phyloP scores from a whole-genome alignment of 2,329 filamentous ascomycete genomes.

The Colletotrichum sp. region DNA sequence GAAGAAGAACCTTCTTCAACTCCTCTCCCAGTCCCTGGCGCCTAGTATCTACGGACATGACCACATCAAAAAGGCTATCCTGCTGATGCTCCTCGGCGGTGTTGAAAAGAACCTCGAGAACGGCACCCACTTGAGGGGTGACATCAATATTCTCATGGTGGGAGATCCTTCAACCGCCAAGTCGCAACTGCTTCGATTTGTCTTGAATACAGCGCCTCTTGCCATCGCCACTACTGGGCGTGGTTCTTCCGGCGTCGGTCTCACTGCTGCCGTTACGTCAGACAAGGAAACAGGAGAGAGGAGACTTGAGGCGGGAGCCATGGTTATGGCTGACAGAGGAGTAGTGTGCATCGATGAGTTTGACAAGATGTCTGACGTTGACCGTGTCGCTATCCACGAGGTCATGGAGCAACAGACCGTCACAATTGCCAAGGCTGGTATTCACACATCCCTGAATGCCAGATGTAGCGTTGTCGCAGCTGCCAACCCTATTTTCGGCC shows the following conservation, averaged over 20 bases:
- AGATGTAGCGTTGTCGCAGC: constrained; percentile 96
- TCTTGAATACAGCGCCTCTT: constrained; percentile 93
- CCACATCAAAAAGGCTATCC: constrained; percentile 96
- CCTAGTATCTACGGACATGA: constrained; percentile 97
- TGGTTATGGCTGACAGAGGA: constrained; percentile 96
- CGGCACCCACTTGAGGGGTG: constrained; percentile 94
- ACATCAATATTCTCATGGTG: constrained; percentile 99
- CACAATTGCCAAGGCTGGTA: constrained; percentile 97
- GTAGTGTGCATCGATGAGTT: constrained; percentile 99
- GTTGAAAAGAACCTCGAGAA: constrained; percentile 99
- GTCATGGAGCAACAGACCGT: constrained; percentile 99
- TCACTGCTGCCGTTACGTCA: constrained; percentile 93
- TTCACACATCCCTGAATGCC: constrained; percentile 96
- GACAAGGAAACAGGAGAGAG: constrained; percentile 98
- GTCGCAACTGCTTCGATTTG: constrained; percentile 96
- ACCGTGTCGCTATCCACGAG: constrained; percentile 98
- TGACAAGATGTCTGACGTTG: constrained; percentile 99
- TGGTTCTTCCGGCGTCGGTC: constrained; percentile 95
- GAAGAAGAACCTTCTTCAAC: constrained; percentile 89
- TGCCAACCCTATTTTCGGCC: constrained; percentile 96
- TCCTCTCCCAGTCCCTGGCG: constrained; percentile 91
- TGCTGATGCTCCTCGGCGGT: constrained; percentile 92
- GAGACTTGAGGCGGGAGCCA: constrained; percentile 93
- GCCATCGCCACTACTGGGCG: constrained; percentile 97
- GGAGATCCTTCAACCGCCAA: constrained; percentile 98